phyloP scores from a whole-genome alignment of 257 asterid genomes.

The Lithospermum erythrorhizon region DNA sequence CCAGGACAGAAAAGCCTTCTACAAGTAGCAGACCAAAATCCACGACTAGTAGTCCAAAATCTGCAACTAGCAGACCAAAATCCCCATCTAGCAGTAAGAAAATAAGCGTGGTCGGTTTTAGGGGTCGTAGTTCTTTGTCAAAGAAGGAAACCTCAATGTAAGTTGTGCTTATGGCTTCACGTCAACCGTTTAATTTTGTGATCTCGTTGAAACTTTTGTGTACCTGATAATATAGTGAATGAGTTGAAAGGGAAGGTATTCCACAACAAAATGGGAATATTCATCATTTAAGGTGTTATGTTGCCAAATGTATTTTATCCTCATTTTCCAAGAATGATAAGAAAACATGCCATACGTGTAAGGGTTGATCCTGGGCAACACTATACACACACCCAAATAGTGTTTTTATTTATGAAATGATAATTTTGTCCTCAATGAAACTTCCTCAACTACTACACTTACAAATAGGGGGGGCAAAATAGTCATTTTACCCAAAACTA shows the following conservation, averaged over 20 bases:
- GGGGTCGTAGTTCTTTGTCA: conserved; percentile 58
- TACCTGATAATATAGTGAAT: background rate
- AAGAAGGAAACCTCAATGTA: conserved; percentile 24
- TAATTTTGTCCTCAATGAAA: no score
- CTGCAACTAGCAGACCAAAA: background rate
- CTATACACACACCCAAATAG: no score
- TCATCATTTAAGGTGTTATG: background rate
- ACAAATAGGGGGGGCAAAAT: no score
- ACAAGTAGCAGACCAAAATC: background rate
- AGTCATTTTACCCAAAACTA: no score
- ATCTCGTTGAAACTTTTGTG: no score
- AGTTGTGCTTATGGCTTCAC: background rate
- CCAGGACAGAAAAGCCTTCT: background rate
- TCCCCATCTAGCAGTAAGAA: conserved; percentile 8
- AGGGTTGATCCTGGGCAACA: no score
- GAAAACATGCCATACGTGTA: background rate
- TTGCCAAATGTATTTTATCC: no score
- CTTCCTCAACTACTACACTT: no score
- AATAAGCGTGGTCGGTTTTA: conserved; percentile 79
- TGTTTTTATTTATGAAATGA: no score
- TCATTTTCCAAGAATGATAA: background rate
- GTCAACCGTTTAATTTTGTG: background rate
- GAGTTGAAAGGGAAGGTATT: background rate
- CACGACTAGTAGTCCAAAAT: background rate
- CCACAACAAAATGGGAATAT: background rate